A percentile compares a stretch with the other conserved stretches of the same genome.
These are phyloP conservation scores for Artemisia argyi DNA, from an alignment of 129 eudicot genomes.

Conservation along the genomic window DNA sequence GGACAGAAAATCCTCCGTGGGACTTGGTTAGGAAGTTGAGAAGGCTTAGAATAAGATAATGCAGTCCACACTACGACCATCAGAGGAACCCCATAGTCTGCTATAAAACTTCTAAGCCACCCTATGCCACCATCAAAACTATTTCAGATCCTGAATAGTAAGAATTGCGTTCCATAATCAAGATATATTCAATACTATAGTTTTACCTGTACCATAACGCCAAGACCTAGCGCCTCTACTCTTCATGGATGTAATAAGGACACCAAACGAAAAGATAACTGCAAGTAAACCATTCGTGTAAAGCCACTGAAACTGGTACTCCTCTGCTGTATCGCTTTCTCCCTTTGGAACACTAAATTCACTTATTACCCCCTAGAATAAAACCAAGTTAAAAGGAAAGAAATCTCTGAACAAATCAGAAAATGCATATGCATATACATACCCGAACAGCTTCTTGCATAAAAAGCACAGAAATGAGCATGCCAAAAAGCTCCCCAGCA, in stretches of 20 bases:
- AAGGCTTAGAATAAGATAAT: constrained; percentile 67
- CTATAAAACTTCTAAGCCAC: constrained; percentile 69
- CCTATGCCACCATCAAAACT: constrained; percentile 40
- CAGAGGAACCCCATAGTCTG: constrained; percentile 92
- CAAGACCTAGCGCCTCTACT: constrained; percentile 82
- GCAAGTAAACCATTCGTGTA: constrained; percentile 75
- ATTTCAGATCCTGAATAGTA: constrained; percentile 1
- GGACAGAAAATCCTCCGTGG: constrained; percentile 82
- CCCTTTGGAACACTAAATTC: constrained; percentile 64
- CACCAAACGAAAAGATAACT: constrained; percentile 64
- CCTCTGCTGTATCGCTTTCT: constrained; percentile 33
- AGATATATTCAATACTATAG: neutral
- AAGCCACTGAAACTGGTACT: constrained; percentile 64
- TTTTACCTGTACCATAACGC: constrained; percentile 77
- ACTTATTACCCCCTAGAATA: constrained; percentile 67
- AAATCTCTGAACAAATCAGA: neutral
- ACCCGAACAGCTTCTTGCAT: constrained; percentile 92
- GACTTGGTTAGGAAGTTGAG: constrained; percentile 58
- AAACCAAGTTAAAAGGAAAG: constrained; percentile 14
- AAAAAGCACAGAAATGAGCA: constrained; percentile 88
- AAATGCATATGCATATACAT: neutral
- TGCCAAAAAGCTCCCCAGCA: constrained; percentile 96
- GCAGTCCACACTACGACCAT: constrained; percentile 86
- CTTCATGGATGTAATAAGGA: constrained; percentile 61
- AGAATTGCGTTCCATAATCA: neutral